Base-by-base conservation (phyloP, 2,329 filamentous ascomycete species). In the Neofusicoccum kwambonambiense region DNA sequence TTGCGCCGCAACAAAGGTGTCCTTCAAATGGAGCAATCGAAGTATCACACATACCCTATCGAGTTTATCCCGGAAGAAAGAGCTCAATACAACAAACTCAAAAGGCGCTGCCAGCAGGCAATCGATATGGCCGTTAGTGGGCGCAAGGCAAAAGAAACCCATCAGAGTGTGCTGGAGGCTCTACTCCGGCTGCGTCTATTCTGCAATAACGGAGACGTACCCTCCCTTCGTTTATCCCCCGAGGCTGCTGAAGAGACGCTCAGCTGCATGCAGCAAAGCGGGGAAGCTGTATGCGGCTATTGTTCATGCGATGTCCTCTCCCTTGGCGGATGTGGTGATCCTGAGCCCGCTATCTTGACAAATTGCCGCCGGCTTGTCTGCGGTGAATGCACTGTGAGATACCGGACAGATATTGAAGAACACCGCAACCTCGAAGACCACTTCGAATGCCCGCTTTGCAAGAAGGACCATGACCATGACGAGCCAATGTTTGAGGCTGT, bases 101-200 rank as follows among this genome's bases (percentile, higher is more conserved):
- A 62, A 17, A 56, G 67, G 39, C 61, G 45, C 17, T 63, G 56
- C 44, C 64, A 45, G 22, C 45, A 42, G 39, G 39, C 63, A 9
- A 64, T 69, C 15, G 50, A 35, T 0, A 52, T 35, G 31, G 50
- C 50, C n/a, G 50, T 52, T 3, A 52, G 35, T 19, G 50, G 50
- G 7, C 50, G 27, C 7, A 52, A 35, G 27, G n/a, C 11, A 1
- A 52, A 52, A 15, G 50, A 52, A 27, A 39, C 50, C 5, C 27
- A 52, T n/a, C 27, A 39, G 13, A 27, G 45, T 27, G 17, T 49
- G 8, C 8, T 49, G 2, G 45, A 51, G 12, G 64, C 66, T 12
- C 17, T 74, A 1, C 64, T 74, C 5, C 66, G 65, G 34, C 56
- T 73, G 22, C 71, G 73, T 15, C 66, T 74, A 5, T 73, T 73